Conservation (phyloP, 768 basidiomycete species). For the Mycena indigotica region DNA sequence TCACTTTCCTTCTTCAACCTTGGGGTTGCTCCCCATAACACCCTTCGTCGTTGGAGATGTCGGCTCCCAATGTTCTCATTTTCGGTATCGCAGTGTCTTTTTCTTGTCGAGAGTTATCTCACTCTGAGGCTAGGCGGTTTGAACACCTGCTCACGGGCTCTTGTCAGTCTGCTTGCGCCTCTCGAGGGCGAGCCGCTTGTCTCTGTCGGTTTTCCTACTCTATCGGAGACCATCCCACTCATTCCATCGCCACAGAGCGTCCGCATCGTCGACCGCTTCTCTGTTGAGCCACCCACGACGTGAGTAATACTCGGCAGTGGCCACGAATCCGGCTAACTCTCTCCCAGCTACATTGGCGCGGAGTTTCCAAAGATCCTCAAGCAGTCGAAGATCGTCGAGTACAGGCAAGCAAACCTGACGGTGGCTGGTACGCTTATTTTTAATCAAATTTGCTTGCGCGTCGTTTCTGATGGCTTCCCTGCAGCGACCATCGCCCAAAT, state of each 20-base stretch:
- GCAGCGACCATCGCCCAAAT: slow-evolving; percentile 66
- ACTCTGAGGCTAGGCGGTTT: slow-evolving; percentile 61
- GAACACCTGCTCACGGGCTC: slow-evolving; percentile 75
- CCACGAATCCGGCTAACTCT: slow-evolving; percentile 4
- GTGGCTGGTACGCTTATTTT: slow-evolving; percentile 54
- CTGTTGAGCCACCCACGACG: slow-evolving; percentile 75
- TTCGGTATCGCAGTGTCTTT: slow-evolving; percentile 55
- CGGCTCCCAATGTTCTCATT: slow-evolving; percentile 65
- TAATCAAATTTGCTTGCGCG: not conserved
- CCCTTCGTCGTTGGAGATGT: slow-evolving; percentile 9
- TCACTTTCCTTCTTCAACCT: too few relatives aligned
- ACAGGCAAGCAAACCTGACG: slow-evolving; percentile 80
- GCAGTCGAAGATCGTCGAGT: slow-evolving; percentile 67
- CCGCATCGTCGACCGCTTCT: slow-evolving; percentile 75
- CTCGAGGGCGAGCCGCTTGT: slow-evolving; percentile 68
- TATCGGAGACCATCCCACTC: slow-evolving; percentile 18
- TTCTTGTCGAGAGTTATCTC: slow-evolving; percentile 4
- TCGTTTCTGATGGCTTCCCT: slow-evolving; percentile 12
- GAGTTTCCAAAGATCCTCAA: slow-evolving; percentile 72
- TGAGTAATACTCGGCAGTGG: slow-evolving; percentile 34
- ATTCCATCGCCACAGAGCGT: slow-evolving; percentile 49
- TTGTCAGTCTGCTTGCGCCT: slow-evolving; percentile 70
- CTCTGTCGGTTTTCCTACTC: slow-evolving; percentile 52
- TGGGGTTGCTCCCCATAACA: not conserved
- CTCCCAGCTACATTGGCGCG: slow-evolving; percentile 70